phyloP scores from a whole-genome alignment of 345 rosid genomes.

The Noccaea bulbosa region DNA sequence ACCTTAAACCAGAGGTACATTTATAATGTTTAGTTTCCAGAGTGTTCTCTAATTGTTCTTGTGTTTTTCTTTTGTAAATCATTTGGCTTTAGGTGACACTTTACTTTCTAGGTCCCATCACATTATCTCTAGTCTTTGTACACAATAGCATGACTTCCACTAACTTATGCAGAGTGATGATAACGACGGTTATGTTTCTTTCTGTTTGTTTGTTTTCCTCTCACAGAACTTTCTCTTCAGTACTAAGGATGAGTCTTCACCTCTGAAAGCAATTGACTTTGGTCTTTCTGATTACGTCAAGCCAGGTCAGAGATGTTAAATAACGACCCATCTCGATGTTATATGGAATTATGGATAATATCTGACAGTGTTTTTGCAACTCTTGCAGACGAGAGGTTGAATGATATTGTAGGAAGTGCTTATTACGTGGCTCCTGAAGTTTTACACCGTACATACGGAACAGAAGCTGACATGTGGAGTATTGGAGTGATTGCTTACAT shows the following conservation, averaged over 20 bases:
- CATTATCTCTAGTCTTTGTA: too few species aligned
- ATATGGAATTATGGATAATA: slow-evolving; percentile 26
- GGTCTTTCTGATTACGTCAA: slow-evolving; percentile 98
- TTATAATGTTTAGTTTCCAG: slow-evolving; percentile 22
- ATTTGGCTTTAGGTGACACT: slow-evolving; percentile 38
- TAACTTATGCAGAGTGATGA: slow-evolving; percentile 26
- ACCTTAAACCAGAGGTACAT: slow-evolving; percentile 96
- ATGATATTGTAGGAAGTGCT: slow-evolving; percentile 99
- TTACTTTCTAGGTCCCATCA: slow-evolving; percentile 43
- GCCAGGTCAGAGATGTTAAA: slow-evolving; percentile 68
- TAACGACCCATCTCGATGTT: slow-evolving; percentile 6
- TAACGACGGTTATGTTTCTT: slow-evolving; percentile 33
- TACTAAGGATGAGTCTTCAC: slow-evolving; percentile 72
- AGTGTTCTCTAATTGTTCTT: slow-evolving; percentile 7
- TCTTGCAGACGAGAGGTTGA: slow-evolving; percentile 87
- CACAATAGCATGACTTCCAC: slow-evolving; percentile 34
- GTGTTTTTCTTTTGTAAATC: slow-evolving; percentile 8
- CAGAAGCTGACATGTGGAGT: slow-evolving; percentile 99
- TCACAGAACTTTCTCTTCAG: slow-evolving; percentile 89
- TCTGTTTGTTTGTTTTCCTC: slow-evolving; percentile 34
- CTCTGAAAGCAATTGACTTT: slow-evolving; percentile 91
- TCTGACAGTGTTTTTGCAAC: slow-evolving; percentile 10
- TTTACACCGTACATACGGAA: slow-evolving; percentile 89
- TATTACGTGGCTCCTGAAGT: slow-evolving; percentile 99
- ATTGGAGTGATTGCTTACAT: slow-evolving; percentile 96